These are phyloP conservation scores for Theobroma grandiflorum DNA, from an alignment of 441 rosid species.

Conservation along the genomic window DNA sequence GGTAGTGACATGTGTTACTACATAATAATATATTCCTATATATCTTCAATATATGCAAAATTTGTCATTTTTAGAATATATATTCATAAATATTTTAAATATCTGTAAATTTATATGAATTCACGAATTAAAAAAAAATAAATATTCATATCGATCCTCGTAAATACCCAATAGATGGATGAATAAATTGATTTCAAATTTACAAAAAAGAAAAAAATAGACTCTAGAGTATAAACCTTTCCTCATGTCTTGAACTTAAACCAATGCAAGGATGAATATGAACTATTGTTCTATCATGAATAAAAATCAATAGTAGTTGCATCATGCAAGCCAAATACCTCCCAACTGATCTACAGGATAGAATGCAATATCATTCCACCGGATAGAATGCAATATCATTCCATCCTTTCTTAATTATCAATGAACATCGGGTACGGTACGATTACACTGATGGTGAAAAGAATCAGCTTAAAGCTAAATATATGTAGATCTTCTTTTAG, in stretches of 20 bases:
- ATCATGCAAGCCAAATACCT: not conserved
- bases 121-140: no score
- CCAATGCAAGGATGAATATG: not conserved
- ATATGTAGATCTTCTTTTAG: not conserved
- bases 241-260: not conserved
- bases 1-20: no score
- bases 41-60: no score
- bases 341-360: not conserved
- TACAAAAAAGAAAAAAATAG: no score
- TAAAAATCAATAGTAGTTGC: not conserved
- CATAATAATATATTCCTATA: no score
- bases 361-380: not conserved
- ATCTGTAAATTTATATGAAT: no score
- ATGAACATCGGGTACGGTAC: not conserved
- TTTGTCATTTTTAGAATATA: no score
- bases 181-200: no score
- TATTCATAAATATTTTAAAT: no score
- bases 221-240: no score
- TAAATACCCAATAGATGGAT: no score
- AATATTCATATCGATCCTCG: no score
- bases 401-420: not conserved
- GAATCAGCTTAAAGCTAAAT: slow-evolving; percentile 3
- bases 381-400: not conserved
- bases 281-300: not conserved
- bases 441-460: not conserved